Evolutionary conservation across 1,284 basidiomycete genomes (phyloP).

Genomic region (Rhizoctonia solani): DNA sequence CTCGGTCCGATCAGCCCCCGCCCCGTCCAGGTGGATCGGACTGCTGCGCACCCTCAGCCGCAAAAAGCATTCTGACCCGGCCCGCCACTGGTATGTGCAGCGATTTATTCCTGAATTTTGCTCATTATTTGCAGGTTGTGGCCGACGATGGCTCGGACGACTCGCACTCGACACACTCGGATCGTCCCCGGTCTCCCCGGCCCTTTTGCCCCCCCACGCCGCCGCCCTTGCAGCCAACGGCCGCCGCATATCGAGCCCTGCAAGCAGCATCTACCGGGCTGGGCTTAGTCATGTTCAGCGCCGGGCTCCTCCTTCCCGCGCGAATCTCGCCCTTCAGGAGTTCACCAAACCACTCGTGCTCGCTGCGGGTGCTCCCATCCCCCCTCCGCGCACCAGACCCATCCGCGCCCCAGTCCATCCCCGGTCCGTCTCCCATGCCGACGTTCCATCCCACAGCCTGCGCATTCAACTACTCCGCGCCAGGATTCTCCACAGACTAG

Average conservation of each 20-base stretch:
- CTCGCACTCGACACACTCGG: constrained; percentile 14
- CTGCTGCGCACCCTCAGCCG: constrained; percentile 22
- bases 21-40: constrained; percentile 2
- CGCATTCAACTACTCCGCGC: constrained; percentile 52
- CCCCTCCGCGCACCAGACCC: constrained; percentile 9
- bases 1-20: neutral
- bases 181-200: constrained; percentile 18
- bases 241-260: constrained; percentile 18
- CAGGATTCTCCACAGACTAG: constrained; percentile 55
- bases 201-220: neutral
- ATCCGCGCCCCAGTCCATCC: neutral
- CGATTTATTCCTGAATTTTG: no score
- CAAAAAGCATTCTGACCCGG: neutral
- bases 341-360: constrained; percentile 22
- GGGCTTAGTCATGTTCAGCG: constrained; percentile 10
- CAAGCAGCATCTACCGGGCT: constrained; percentile 13
- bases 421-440: neutral
- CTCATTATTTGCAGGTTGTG: no score
- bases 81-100: no score
- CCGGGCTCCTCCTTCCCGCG: constrained; percentile 13
- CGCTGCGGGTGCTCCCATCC: constrained; percentile 1
- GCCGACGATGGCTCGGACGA: constrained; percentile 19
- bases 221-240: neutral
- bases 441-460: constrained; percentile 15
- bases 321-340: constrained; percentile 7